These are phyloP conservation scores for Golubevia sp. DNA, from an alignment of 1,284 basidiomycete species.

Conservation along the genomic window DNA sequence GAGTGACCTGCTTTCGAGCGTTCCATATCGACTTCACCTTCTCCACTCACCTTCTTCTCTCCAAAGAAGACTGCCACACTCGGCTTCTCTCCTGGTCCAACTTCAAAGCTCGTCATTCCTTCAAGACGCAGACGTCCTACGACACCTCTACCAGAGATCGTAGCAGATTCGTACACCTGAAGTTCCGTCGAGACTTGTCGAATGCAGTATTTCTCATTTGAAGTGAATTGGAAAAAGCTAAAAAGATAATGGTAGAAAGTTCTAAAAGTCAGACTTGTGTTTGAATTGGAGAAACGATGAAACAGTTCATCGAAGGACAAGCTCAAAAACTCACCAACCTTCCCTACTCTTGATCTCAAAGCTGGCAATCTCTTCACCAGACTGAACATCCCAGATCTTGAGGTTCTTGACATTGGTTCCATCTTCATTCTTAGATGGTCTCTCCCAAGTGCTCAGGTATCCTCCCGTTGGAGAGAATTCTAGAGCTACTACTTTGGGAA, in stretches of 20 bases:
- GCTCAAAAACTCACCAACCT: constrained; percentile 25
- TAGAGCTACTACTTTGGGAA: constrained; percentile 45
- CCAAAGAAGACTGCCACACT: constrained; percentile 54
- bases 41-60: constrained; percentile 38
- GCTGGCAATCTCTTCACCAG: constrained; percentile 36
- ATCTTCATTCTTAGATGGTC: constrained; percentile 48
- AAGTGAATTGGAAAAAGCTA: constrained; percentile 53
- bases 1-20: too few relatives aligned
- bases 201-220: constrained; percentile 48
- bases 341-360: constrained; percentile 57
- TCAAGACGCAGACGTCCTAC: constrained; percentile 51
- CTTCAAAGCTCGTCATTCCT: constrained; percentile 51
- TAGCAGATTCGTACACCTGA: constrained; percentile 48
- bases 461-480: constrained; percentile 51
- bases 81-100: constrained; percentile 56
- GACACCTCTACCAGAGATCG: constrained; percentile 39
- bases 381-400: constrained; percentile 50
- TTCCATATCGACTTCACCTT: too few relatives aligned
- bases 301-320: background rate
- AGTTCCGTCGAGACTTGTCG: constrained; percentile 51
- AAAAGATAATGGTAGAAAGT: too few relatives aligned
- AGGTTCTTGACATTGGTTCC: constrained; percentile 40
- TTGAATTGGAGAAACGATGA: background rate
- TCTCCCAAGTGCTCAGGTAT: constrained; percentile 55
- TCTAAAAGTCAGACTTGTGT: background rate